Evolutionary conservation across 306 rosid species (phyloP), one percentile per base, ranked within the genome.

Genomic region (Inga laurina): DNA sequence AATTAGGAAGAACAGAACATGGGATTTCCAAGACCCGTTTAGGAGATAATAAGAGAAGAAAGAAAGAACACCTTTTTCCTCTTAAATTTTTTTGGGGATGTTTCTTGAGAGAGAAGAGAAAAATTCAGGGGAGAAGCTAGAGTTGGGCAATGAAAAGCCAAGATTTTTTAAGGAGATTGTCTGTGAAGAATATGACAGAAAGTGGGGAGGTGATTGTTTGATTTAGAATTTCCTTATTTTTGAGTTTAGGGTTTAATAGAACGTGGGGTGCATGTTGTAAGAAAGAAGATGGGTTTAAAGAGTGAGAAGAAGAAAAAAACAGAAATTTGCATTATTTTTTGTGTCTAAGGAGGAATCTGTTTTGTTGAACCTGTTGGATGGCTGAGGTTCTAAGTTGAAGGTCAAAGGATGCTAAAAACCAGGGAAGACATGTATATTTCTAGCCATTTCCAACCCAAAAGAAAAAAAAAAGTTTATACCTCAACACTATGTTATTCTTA

Each of bases 251-350:
- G 83, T 83, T 72, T 82, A 80, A 82, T 41, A 48, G 88, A 90
- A 91, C 94, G 95, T 93, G 97, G 90, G 97, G 95, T 94, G 95
- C 97, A 89, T 88, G 91, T 87, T 90, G 83, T 88, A 72, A 85
- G 82, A 73, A 77, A 72, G n/a, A 77, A 21, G 59, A 32, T 65
- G 84, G 72, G 87, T 79, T 85, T 54, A 77, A 77, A 78, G 84
- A 83, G 79, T 65, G 82, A 83, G 68, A 81, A n/a, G 77, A 22
- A 0, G 12, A 8, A n/a, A 22, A 8, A n/a, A 80, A 72, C 70
- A 79, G 82, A 84, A 16, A 12, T 44, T 79, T 75, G 59, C 37
- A 51, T 83, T 66, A 35, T 51, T 84, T 73, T 27, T 49, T 49
- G 65, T 48, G 37, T 81, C 72, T 75, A 69, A 11, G 72, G 69